Conservation (phyloP, 495 filamentous ascomycete genomes). For the Rostrohypoxylon terebratum region DNA sequence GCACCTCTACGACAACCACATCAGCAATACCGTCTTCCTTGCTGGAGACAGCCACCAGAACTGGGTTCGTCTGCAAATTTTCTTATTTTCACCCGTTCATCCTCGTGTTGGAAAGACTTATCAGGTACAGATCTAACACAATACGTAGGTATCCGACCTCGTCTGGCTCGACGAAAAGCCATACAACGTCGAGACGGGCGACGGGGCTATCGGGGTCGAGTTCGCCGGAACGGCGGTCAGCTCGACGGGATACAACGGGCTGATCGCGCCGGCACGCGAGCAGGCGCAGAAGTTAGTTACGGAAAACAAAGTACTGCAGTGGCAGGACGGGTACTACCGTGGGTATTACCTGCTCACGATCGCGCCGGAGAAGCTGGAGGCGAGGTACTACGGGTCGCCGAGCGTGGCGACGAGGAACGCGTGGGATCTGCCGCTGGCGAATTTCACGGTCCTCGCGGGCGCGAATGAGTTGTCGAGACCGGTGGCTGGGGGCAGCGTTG, state of each 20-base stretch:
- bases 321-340: constrained; percentile 76
- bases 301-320: constrained; percentile 70
- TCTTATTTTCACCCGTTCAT: not conserved
- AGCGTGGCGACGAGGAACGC: constrained; percentile 59
- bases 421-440: constrained; percentile 69
- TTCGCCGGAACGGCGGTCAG: constrained; percentile 73
- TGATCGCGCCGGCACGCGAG: constrained; percentile 55
- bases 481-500: constrained; percentile 64
- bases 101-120: not conserved
- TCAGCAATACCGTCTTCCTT: constrained; percentile 74
- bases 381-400: constrained; percentile 56
- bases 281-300: constrained; percentile 57
- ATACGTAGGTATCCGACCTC: constrained; percentile 63
- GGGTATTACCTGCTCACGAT: constrained; percentile 64
- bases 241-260: constrained; percentile 63
- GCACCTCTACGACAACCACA: constrained; percentile 69
- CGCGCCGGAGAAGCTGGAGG: constrained; percentile 39
- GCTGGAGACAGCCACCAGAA: constrained; percentile 72
- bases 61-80: constrained; percentile 59
- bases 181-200: constrained; percentile 68
- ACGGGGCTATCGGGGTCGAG: constrained; percentile 72
- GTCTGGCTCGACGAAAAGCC: constrained; percentile 68
- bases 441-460: constrained; percentile 69
- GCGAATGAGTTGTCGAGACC: constrained; percentile 63
- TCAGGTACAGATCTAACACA: constrained; percentile 10